phyloP scores from a whole-genome alignment of 2,329 filamentous ascomycete species.

The Microthyrium microscopicum region DNA sequence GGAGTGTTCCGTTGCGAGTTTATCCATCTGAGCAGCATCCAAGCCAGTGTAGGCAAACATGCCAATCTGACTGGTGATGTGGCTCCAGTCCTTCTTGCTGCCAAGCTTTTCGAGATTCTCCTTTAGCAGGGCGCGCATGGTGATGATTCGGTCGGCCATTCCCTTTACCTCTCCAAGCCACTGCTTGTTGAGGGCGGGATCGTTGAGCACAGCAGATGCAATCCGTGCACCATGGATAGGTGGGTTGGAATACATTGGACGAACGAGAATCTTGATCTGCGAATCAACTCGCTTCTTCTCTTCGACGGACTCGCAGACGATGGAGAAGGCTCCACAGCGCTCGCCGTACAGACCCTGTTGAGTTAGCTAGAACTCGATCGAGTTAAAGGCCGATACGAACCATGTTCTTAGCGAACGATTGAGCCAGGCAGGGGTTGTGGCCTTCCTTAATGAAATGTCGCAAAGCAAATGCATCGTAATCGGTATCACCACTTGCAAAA shows the following conservation, averaged over 20 bases:
- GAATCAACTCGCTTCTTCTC: conserved; percentile 95
- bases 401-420: conserved; percentile 99
- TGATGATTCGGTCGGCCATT: conserved; percentile 98
- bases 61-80: conserved; percentile 92
- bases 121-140: conserved; percentile 89
- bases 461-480: conserved; percentile 85
- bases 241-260: conserved; percentile 95
- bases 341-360: conserved; percentile 98
- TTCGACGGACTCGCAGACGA: conserved; percentile 67
- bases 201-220: conserved; percentile 80
- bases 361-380: conserved; percentile 26
- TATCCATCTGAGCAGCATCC: conserved; percentile 78
- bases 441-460: conserved; percentile 87
- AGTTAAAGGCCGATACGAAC: conserved; percentile 32
- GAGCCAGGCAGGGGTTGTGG: conserved; percentile 72
- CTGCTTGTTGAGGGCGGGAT: conserved; percentile 69
- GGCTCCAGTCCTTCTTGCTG: conserved; percentile 94
- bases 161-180: conserved; percentile 95
- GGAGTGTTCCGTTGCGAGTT: conserved; percentile 71
- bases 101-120: conserved; percentile 88
- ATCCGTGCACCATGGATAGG: conserved; percentile 93
- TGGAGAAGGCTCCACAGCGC: conserved; percentile 90
- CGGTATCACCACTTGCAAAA: conserved; percentile 81
- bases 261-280: conserved; percentile 95
- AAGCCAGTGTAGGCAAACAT: conserved; percentile 99